Evolutionary conservation across 306 rosid species (phyloP), one percentile per base, ranked within the genome.

Genomic region (Abrus pulchellus): DNA sequence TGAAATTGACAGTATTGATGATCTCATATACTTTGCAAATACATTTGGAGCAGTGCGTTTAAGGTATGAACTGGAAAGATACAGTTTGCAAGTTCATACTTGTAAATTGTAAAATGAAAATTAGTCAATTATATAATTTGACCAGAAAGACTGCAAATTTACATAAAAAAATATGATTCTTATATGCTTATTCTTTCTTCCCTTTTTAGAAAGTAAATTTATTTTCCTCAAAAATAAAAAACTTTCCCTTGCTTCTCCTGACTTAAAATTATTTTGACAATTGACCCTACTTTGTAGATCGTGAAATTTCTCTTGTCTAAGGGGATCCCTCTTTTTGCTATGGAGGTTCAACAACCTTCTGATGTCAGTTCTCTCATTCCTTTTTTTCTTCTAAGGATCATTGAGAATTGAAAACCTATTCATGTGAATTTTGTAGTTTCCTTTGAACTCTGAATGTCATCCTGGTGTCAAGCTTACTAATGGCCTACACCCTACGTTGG

Each of bases 41-140:
- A 87, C 92, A 71, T 90, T 90, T 90, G 94, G 92, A 82, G 91
- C 94, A 74, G 83, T 54, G 9, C 92, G 91, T 69, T 89, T 90
- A 71, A 85, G 90, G 94, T 89, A 83, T 68, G 82, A 62, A 80
- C 27, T 8, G 9, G 72, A 80, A 33, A 70, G 20, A 83, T 71
- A 11, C 29, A 56, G 68, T 30, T 65, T n/a, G 10, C 38, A 14
- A 33, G 9, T 62, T 57, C 41, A 71, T 64, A 48, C 76, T 64
- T 61, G 54, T 71, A 76, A 33, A 65, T 72, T n/a, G 75, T 49
- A 9, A 63, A 43, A 63, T 63, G 50, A 57, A 74, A 76, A 41
- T 12, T 71, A 27, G 2, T 56, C 34, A 45, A 48, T 56, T 50
- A 70, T 12, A 12, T 27, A 48, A 7, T 48, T 3, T 28, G 56